Evolutionary conservation across 108 stramenopile genomes (phyloP), one percentile per base, ranked within the genome.

Genomic region (Fistulifera pelliculosa): DNA sequence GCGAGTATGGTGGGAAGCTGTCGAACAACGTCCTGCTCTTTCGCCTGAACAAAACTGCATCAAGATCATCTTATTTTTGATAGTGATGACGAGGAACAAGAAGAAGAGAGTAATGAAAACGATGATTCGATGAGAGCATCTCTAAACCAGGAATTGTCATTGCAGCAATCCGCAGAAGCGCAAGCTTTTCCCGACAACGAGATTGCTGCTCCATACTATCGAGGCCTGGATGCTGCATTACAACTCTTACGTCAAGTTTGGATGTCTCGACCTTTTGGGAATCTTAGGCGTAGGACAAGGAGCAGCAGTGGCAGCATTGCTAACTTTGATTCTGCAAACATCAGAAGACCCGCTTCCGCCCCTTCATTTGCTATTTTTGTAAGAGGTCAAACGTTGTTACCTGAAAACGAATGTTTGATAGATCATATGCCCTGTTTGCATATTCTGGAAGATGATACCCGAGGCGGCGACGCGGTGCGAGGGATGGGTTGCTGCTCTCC

Each of bases 231-330:
- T 64, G 91, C 91, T 0, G 82, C 82, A 1, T 27, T 93, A 10
- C 62, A 84, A 21, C 72, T 89, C 40, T 56, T 93, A 23, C 55
- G 69, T 21, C 91, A 93, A 67, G 60, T 93, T 41, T 93, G 87
- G 87, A 56, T 61, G 10, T 69, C 62, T 42, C 55, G 64, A 52
- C 81, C 90, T 10, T 85, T 71, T 69, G 57, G 91, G 91, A 8
- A 70, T 93, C 16, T 27, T 93, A 40, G 91, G 77, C 10, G 31
- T 87, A 12, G 85, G 83, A 41, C 81, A 93, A 63, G 85, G 79
- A 27, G 85, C 84, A 10, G 59, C 80, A 45, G 65, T 87, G 1
- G 83, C 74, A 23, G 61, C 74, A 0, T 49, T 92, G 24, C 54
- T 92, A 49, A 80, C 86, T 2, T 38, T 87, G 48, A 38, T 91